Base-by-base conservation (phyloP, 2,329 filamentous ascomycete genomes). In the Aspergillus sp. region DNA sequence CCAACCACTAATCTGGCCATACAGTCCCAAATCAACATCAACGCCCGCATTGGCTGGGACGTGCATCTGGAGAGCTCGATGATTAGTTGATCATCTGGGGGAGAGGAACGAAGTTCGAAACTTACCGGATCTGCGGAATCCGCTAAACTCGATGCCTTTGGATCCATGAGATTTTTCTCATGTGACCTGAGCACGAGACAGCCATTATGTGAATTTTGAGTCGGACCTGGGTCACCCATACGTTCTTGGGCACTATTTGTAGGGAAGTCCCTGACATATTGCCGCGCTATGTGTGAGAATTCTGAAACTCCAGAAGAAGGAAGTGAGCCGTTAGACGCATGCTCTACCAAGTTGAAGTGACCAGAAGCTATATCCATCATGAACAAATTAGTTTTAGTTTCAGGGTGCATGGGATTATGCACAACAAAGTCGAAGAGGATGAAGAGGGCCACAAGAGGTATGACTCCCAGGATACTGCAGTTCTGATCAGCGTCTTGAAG, bases 371-470 rank as follows among this genome's bases (percentile, higher is more conserved):
- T 72, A 50, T 79, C 78, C 10, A 81, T 67, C 0, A 79, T 67
- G 2, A 73, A 69, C 1, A 81, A 68, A 54, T 80, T 78, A 3
- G 62, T 70, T 45, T 55, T 66, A 0, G 71, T 77, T 36, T 78
- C 75, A 0, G 68, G 64, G 32, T 76, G 69, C 4, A 53, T 62
- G 1, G 75, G 76, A 46, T 77, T 71, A 58, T 77, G 75, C 5
- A 79, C 65, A 1, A 79, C 72, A 12, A 77, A 69, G 55, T 80
- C 78, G 52, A 80, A 80, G 1, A 80, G 63, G 9, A 79, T 73
- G 29, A 80, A 77, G 0, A 78, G 63, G 0, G 75, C 74, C 0
- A 71, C 69, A 7, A 79, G 58, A 0, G 78, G 78, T 2, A 78
- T 68, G 12, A 73, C 70, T 1, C 69, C 75, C 1, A 76, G 59